phyloP scores from a whole-genome alignment of 176 grass and related monocot genomes.

The Oropetium thomaeum region DNA sequence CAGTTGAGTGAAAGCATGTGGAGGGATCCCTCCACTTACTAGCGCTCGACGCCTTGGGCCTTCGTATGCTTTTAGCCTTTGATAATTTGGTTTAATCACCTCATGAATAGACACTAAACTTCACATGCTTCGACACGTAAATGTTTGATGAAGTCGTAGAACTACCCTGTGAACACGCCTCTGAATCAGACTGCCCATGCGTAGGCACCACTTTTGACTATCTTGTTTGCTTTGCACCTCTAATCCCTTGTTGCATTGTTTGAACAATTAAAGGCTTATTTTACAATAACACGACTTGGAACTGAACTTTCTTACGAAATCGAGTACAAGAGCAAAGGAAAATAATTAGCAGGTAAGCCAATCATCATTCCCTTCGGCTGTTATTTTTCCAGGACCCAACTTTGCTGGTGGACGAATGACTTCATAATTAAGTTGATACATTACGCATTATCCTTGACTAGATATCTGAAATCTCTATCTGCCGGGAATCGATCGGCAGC shows the following conservation, averaged over 20 bases:
- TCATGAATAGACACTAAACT: neutral
- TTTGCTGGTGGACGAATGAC: neutral
- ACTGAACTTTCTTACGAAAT: neutral
- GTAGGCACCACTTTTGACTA: neutral
- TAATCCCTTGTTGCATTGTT: neutral
- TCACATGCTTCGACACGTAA: neutral
- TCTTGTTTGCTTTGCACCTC: neutral
- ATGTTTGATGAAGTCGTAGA: neutral
- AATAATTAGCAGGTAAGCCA: neutral
- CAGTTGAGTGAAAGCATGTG: neutral
- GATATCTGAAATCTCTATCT: neutral
- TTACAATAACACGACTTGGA: neutral
- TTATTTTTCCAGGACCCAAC: neutral
- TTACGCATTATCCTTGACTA: neutral
- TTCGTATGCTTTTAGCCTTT: neutral
- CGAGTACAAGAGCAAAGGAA: neutral
- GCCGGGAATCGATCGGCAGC: neutral
- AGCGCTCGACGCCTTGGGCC: neutral
- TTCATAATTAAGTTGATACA: too few relatives aligned
- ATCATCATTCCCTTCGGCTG: neutral
- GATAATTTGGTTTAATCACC: neutral
- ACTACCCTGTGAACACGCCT: neutral
- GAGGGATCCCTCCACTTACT: neutral
- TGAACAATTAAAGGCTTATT: neutral
- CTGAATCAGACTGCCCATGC: neutral